Conservation (phyloP, 495 filamentous ascomycete genomes). For the Pseudomonodictys pantanalensis region DNA sequence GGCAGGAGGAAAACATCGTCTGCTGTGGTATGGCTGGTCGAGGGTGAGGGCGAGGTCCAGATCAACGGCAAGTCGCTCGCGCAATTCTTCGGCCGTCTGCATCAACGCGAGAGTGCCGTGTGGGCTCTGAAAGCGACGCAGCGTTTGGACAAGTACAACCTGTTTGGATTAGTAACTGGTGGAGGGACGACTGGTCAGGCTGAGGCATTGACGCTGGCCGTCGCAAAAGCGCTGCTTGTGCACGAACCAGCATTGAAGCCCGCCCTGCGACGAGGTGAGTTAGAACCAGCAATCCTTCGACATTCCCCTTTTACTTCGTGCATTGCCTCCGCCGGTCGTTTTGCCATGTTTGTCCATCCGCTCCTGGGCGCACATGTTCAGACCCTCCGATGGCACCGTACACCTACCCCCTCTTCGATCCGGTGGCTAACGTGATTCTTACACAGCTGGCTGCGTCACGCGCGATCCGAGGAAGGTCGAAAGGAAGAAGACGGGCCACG, state of each 20-base stretch:
- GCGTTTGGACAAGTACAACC: slow-evolving; percentile 95
- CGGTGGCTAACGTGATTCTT: slow-evolving; percentile 24
- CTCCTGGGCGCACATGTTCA: neutral
- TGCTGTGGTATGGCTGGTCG: slow-evolving; percentile 81
- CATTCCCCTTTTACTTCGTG: slow-evolving; percentile 9
- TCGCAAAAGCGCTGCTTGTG: slow-evolving; percentile 80
- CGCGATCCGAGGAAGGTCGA: slow-evolving; percentile 90
- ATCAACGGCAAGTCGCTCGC: slow-evolving; percentile 82
- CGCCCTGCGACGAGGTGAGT: slow-evolving; percentile 81
- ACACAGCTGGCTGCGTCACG: slow-evolving; percentile 83
- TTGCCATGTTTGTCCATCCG: neutral
- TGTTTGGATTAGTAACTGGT: slow-evolving; percentile 78
- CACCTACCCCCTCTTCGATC: too few relatives aligned
- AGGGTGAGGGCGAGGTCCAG: slow-evolving; percentile 84
- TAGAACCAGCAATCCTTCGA: slow-evolving; percentile 1
- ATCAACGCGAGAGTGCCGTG: slow-evolving; percentile 90
- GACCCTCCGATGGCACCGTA: too few relatives aligned
- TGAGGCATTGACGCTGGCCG: slow-evolving; percentile 89
- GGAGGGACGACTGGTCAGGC: slow-evolving; percentile 94
- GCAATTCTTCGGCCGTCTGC: slow-evolving; percentile 76
- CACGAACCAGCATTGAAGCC: slow-evolving; percentile 91
- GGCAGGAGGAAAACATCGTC: slow-evolving; percentile 82
- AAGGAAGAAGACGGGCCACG: slow-evolving; percentile 93
- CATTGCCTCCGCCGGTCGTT: neutral
- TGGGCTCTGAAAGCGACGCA: slow-evolving; percentile 82